Evolutionary conservation across 805 yeast species (phyloP), one percentile per base, ranked within the genome.

Genomic region (Phaffomyces opuntiae): DNA sequence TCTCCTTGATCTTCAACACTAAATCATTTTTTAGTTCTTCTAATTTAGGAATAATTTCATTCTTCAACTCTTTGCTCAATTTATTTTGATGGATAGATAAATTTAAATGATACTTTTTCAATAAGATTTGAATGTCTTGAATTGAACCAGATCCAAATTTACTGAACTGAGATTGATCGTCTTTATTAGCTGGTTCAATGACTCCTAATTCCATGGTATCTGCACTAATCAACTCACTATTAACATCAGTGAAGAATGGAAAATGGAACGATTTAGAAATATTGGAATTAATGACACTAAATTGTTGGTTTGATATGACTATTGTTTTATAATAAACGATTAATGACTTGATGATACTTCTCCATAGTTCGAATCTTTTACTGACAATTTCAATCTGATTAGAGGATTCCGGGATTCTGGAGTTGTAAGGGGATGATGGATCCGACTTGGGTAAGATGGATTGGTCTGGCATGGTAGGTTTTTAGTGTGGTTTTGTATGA

Each of bases 311-410:
- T 39, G 87, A 89, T 8, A 84, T 77, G 5, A 87, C 86, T 21
- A 79, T 80, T 54, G 88, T 93, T 52, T 77, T 78, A 53, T 89
- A 74, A 62, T 91, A 91, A 38, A 72, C 75, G 24, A 87, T 75
- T 44, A 91, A 67, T 37, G 91, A 84, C 54, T 81, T 81, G 49
- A 89, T 80, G 44, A 90, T 78, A 43, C 77, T 76, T 47, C 96
- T 72, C 96, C 96, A 91, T 2, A 91, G 81, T 46, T 82, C 77
- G 62, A 90, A 90, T 50, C 98, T 69, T 38, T 78, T 75, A 5
- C 95, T 89, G 49, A 91, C 67, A 6, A 85, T 76, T 48, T 90
- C 96, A 1, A 96, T 89, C 12, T 97, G 98, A 50, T 78, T 77
- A 1, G 85, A 79, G 36, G 66, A 61, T 7, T 75, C 67, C 3